Conservation (phyloP, 768 basidiomycete genomes). For the Crucibulum laeve region DNA sequence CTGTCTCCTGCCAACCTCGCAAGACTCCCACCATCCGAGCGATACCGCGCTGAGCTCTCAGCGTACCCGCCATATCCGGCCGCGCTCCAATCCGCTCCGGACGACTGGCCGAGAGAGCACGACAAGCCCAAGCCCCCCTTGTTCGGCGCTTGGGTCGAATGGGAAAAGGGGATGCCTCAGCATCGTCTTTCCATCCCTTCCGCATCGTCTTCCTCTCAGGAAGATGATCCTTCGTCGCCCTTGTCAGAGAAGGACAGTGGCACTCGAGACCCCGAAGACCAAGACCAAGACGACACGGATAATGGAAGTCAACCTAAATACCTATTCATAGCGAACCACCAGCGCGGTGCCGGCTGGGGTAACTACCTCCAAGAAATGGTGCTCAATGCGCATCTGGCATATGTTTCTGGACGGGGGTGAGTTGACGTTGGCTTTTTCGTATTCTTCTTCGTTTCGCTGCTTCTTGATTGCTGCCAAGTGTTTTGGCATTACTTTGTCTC, state of each 20-base stretch:
- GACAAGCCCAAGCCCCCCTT: conserved; percentile 30
- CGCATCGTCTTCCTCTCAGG: no score
- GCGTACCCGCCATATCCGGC: conserved; percentile 3
- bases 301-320: conserved; percentile 33
- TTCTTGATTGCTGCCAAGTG: no score
- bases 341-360: conserved; percentile 51
- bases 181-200: no score
- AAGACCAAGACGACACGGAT: neutral
- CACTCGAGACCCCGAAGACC: conserved; percentile 29
- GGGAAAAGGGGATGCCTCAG: conserved; percentile 42
- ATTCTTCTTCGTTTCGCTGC: no score
- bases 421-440: no score
- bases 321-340: conserved; percentile 48
- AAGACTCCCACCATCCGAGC: no score
- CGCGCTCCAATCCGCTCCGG: neutral
- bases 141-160: conserved; percentile 36
- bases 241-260: conserved; percentile 35
- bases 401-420: conserved; percentile 42
- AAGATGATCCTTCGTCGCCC: no score
- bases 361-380: conserved; percentile 59
- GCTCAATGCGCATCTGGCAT: conserved; percentile 45
- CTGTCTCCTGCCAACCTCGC: no score
- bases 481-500: neutral
- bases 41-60: neutral
- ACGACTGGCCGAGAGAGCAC: neutral